Evolutionary conservation across 306 rosid genomes (phyloP), one percentile per base, ranked within the genome.

Genomic region (Pyrus communis): DNA sequence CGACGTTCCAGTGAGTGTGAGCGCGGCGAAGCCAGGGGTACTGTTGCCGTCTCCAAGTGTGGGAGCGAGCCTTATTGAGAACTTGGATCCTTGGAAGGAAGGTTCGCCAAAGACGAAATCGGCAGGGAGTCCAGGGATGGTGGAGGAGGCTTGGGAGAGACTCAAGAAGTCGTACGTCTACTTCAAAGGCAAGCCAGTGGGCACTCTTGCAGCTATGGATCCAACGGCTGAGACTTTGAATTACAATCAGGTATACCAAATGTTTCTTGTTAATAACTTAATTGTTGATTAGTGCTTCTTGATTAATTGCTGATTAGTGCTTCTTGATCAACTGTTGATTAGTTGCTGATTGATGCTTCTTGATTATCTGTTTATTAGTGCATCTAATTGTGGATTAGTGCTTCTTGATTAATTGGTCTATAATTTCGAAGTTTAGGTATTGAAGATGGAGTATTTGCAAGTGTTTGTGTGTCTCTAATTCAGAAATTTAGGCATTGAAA

Each of bases 121-220:
- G 58, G 58, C 22, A 52, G 58, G 49, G 65, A 51, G 54, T 38
- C 13, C 40, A 52, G 79, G 71, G 25, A 80, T 80, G 83, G 62
- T 68, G 65, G 71, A 68, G 30, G 83, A 75, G 68, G 83, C 83
- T n/a, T 80, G 83, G 83, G 70, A 80, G 64, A 49, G 65, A 38
- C 79, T 80, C 31, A 45, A 61, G 42, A 45, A 68, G 25, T 69
- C 83, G 0, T 59, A 14, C 55, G 83, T 80, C 8, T 60, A 42
- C 71, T 75, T 43, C 70, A 23, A 35, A 35, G 71, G 76, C 77
- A 49, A 80, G 31, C 79, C 75, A 3, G 79, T 80, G 27, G 83
- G 83, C 4, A 75, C 83, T 57, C 75, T 80, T n/a, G 79, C 83
- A 7, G 83, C 83, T 33, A 55, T 59, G 75, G 83, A 80, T 80